Evolutionary conservation across 2,329 filamentous ascomycete species (phyloP), one percentile per base, ranked within the genome.

Genomic region (Pseudogymnoascus sp.): DNA sequence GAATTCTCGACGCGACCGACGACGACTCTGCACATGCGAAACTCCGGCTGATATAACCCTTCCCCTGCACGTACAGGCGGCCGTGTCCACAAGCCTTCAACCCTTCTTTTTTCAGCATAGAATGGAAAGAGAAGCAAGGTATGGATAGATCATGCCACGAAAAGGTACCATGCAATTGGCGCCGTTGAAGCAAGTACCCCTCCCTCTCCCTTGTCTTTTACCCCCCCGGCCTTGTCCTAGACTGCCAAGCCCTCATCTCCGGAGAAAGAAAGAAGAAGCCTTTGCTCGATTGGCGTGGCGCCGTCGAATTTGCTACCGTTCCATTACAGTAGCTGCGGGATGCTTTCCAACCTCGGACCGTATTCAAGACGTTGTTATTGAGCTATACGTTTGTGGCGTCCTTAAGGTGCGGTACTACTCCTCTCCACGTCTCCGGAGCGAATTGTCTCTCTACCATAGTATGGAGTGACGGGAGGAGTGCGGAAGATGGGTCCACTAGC

Each of bases 281-380:
- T 55, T 55, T 55, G 49, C 49, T 33, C 49, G 23, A 35, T 35
- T 55, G 49, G 49, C 49, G 49, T 55, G 49, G 49, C 49, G 49
- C 49, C 49, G 49, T 35, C 49, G 28, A 33, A 33, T 16, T 5
- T 55, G 28, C 49, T 33, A 55, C 49, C 21, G 49, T 55, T 28
- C 49, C 28, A 55, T 35, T 55, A 55, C 49, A 55, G 49, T 55
- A 55, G 49, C 25, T 55, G 49, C 49, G 49, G 49, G n/a, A 55
- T 55, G 49, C 16, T 35, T 55, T 55, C 49, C 28, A 11, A 55
- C 49, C 49, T 55, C 28, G 49, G 49, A 55, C 28, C 49, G 28
- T 11, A 55, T 55, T 55, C 33, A 28, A 55, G 49, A 55, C 28
- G 49, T 55, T 9, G 28, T 55, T 21, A 21, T 35, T 55, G 49